Conservation (phyloP, 371 early-diverging fungal genomes). For the Mortierella sp. region DNA sequence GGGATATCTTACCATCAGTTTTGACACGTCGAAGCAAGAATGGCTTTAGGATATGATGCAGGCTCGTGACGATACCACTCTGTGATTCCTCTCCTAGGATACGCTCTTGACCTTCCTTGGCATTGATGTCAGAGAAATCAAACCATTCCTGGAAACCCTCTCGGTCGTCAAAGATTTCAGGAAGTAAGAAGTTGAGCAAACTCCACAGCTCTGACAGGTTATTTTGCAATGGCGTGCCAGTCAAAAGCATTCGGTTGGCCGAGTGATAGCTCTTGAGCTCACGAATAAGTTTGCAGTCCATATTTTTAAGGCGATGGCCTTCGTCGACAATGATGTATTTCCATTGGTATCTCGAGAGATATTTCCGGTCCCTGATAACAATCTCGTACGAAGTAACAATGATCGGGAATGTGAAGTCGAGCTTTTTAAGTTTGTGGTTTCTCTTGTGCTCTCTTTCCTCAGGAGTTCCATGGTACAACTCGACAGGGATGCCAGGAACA, state of each 20-base stretch:
- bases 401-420: constrained; percentile 77
- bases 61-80: constrained; percentile 80
- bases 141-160: constrained; percentile 90
- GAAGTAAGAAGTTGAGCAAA: constrained; percentile 93
- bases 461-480: constrained; percentile 92
- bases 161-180: constrained; percentile 90
- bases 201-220: constrained; percentile 95
- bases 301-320: constrained; percentile 96
- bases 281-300: constrained; percentile 89
- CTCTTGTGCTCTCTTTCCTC: constrained; percentile 84
- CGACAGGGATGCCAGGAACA: constrained; percentile 87
- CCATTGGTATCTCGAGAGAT: constrained; percentile 80
- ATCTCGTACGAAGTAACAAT: constrained; percentile 96
- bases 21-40: constrained; percentile 97
- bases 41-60: constrained; percentile 93
- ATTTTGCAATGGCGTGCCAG: constrained; percentile 97
- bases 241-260: constrained; percentile 90
- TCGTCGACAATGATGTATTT: constrained; percentile 96
- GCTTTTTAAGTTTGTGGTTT: constrained; percentile 74
- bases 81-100: constrained; percentile 81
- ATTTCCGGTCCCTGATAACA: constrained; percentile 85
- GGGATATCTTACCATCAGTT: constrained; percentile 76
- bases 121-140: constrained; percentile 82
- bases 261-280: constrained; percentile 87
- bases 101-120: constrained; percentile 75